Evolutionary conservation across 208 protist species (phyloP).

Genomic region (Perkinsela sp.): DNA sequence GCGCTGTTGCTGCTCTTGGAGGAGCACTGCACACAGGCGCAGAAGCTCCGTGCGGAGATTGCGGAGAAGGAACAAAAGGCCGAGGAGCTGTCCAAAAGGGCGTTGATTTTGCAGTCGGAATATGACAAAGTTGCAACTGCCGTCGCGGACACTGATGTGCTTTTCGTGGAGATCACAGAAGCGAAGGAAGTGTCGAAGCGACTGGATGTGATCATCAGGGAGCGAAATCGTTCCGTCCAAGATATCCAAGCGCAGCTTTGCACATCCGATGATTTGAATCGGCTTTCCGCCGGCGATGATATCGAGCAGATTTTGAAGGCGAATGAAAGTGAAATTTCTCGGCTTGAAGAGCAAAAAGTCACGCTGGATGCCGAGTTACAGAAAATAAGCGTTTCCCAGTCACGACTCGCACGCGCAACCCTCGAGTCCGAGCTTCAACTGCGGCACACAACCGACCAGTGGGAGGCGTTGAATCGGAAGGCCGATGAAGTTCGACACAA

Average conservation of each 20-base stretch:
- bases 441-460: too few relatives aligned
- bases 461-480: too few relatives aligned
- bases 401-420: too few relatives aligned
- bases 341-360: too few relatives aligned
- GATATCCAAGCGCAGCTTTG: background rate
- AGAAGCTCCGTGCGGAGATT: conserved; percentile 1
- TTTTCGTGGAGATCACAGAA: background rate
- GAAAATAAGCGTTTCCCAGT: too few relatives aligned
- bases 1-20: conserved; percentile 2
- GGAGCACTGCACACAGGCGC: conserved; percentile 1
- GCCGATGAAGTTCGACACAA: too few relatives aligned
- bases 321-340: too few relatives aligned
- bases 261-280: too few relatives aligned
- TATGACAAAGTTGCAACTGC: background rate
- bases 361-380: too few relatives aligned
- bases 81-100: background rate
- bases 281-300: too few relatives aligned
- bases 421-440: too few relatives aligned
- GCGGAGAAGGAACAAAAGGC: conserved; percentile 1
- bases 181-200: background rate
- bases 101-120: background rate
- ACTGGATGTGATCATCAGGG: background rate
- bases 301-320: too few relatives aligned
- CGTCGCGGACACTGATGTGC: background rate
- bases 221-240: background rate